These are phyloP conservation scores for Metarhizium guizhouense DNA, from an alignment of 2,329 filamentous ascomycete genomes.

Conservation along the genomic window DNA sequence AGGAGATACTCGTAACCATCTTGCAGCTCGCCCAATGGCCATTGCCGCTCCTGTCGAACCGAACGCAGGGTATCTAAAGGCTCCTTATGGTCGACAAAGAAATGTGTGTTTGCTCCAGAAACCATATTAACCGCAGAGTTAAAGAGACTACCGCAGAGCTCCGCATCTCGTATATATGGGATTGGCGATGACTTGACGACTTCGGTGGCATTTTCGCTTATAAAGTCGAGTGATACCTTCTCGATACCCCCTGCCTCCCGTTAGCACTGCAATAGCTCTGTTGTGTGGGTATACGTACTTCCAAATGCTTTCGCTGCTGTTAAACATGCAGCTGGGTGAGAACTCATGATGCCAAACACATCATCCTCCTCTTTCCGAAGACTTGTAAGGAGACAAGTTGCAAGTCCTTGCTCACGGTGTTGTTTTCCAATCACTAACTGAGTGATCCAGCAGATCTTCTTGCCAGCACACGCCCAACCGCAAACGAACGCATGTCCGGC, in stretches of 20 bases:
- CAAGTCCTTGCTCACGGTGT: slow-evolving; percentile 27
- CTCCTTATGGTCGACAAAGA: not conserved
- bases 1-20: not conserved
- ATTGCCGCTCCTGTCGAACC: not conserved
- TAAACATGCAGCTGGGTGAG: slow-evolving; percentile 26
- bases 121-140: not conserved
- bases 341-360: slow-evolving; percentile 30
- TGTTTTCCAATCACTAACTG: slow-evolving; percentile 28
- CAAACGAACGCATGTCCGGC: not conserved
- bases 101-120: not conserved
- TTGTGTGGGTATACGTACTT: slow-evolving; percentile 8
- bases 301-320: slow-evolving; percentile 21
- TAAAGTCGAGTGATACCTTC: not conserved
- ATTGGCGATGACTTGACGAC: not conserved
- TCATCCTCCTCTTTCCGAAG: slow-evolving; percentile 8
- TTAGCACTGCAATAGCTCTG: too few species aligned
- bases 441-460: slow-evolving; percentile 29
- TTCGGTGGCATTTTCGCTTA: not conserved
- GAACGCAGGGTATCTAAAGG: not conserved
- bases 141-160: not conserved
- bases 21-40: not conserved
- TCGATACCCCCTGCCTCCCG: not conserved
- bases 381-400: slow-evolving; percentile 5
- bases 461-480: not conserved
- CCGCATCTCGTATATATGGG: not conserved